Base-by-base conservation (phyloP, 345 rosid genomes). In the Eucalyptus pumila region DNA sequence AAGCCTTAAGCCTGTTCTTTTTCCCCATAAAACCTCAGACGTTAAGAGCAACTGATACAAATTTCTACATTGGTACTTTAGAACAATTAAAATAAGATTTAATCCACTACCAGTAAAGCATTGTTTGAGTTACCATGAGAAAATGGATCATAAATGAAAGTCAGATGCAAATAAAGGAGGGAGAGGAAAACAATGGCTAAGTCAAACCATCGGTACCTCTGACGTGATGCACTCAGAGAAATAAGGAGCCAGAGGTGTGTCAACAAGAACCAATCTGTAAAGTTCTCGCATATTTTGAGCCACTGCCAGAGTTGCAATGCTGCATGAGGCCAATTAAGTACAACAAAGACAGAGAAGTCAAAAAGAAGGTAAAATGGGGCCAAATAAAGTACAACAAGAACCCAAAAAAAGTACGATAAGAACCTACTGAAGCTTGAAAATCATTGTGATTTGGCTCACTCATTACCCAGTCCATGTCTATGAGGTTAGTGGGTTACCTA, bases 211-310 rank as follows among this genome's bases (percentile, higher is more conserved):
- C 16, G 21, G 62, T 92, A 97, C 99, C 97, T 98, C 99, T 19
- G 99, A 98, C 21, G 99, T 97, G 88, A 98, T 93, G 91, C 99
- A 98, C 91, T 98, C 99, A 42, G 99, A 98, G 91, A 98, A 98
- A 88, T 98, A 98, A 6, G 99, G 99, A 91, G 99, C 99, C 60
- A 98, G 90, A 34, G 99, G 99, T 52, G 99, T 98, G 91, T 98
- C 99, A 83, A 98, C 98, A 92, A 98, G 99, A 90, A 98, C 99
- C 95, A 98, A 92, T 87, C 99, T 93, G 49, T 98, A 98, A 80
- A 98, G 99, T 92, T 98, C 99, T 52, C 99, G 90, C 99, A 98
- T 97, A 89, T 98, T 98, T 93, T 97, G 99, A 90, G 99, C 99
- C 92, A 98, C 99, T 15, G 99, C 99, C 90, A 98, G 90, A 87